phyloP scores from a whole-genome alignment of 495 filamentous ascomycete genomes.

The Cudoniella acicularis region DNA sequence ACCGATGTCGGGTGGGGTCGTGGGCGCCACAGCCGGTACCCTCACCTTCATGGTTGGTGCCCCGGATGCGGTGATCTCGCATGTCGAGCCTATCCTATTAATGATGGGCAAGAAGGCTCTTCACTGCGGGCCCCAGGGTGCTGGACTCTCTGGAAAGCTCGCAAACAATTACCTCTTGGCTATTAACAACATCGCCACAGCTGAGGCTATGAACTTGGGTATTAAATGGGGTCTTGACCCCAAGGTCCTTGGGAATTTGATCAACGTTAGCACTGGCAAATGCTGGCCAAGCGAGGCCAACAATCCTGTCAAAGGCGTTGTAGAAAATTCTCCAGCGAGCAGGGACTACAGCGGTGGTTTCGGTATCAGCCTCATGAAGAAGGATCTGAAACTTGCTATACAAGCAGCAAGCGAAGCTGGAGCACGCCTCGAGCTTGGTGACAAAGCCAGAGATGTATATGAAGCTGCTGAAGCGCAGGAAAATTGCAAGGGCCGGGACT shows the following conservation, averaged over 20 bases:
- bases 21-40: constrained; percentile 72
- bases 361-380: constrained; percentile 79
- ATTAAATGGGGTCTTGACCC: constrained; percentile 80
- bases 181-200: constrained; percentile 87
- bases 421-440: constrained; percentile 62
- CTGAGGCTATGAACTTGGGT: constrained; percentile 91
- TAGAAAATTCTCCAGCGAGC: constrained; percentile 65
- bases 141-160: constrained; percentile 80
- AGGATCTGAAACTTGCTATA: constrained; percentile 73
- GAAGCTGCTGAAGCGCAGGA: constrained; percentile 56
- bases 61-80: constrained; percentile 52
- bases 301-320: constrained; percentile 86
- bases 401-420: constrained; percentile 64
- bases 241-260: constrained; percentile 70
- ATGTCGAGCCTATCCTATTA: constrained; percentile 57
- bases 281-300: constrained; percentile 94
- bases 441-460: constrained; percentile 65
- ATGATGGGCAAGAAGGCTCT: constrained; percentile 80
- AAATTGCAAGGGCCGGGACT: constrained; percentile 67
- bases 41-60: constrained; percentile 86
- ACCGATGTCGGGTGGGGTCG: constrained; percentile 81
- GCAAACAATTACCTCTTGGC: constrained; percentile 93
- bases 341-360: constrained; percentile 80
- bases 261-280: constrained; percentile 80
- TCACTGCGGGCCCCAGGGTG: constrained; percentile 76